Conservation (phyloP, 73 alveolate species). For the Tetrahymena borealis region DNA sequence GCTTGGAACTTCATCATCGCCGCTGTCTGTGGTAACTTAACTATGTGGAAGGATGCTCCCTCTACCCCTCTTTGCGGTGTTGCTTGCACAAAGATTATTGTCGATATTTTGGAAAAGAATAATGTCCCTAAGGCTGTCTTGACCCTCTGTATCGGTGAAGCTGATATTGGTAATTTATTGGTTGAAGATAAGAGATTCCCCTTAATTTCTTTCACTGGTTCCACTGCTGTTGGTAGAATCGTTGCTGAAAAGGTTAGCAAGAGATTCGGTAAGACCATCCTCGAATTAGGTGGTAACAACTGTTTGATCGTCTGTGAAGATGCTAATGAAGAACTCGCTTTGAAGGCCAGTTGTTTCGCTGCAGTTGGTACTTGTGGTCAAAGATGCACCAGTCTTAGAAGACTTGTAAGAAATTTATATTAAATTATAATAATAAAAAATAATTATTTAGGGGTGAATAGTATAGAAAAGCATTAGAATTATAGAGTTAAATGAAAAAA, state of each 20-base stretch:
- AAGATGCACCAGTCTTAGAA: conserved; percentile 84
- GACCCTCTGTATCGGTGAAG: conserved; percentile 67
- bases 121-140: conserved; percentile 55
- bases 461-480: neutral
- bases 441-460: neutral
- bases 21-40: conserved; percentile 74
- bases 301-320: conserved; percentile 77
- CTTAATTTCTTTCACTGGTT: conserved; percentile 84
- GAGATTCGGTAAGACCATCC: conserved; percentile 75
- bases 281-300: conserved; percentile 91
- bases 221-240: conserved; percentile 63
- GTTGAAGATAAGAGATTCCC: conserved; percentile 68
- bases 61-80: conserved; percentile 61
- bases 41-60: conserved; percentile 82
- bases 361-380: conserved; percentile 91
- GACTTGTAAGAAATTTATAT: conserved; percentile 35
- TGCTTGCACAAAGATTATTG: conserved; percentile 67
- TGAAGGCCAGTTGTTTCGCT: conserved; percentile 72
- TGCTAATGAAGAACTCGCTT: conserved; percentile 76
- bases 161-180: conserved; percentile 67
- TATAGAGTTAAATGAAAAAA: neutral
- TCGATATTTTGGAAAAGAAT: conserved; percentile 63
- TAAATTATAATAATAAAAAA: neutral
- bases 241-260: conserved; percentile 58
- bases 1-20: conserved; percentile 84